phyloP scores from a whole-genome alignment of 1,284 basidiomycete species.

The Boletus holoroseus region DNA sequence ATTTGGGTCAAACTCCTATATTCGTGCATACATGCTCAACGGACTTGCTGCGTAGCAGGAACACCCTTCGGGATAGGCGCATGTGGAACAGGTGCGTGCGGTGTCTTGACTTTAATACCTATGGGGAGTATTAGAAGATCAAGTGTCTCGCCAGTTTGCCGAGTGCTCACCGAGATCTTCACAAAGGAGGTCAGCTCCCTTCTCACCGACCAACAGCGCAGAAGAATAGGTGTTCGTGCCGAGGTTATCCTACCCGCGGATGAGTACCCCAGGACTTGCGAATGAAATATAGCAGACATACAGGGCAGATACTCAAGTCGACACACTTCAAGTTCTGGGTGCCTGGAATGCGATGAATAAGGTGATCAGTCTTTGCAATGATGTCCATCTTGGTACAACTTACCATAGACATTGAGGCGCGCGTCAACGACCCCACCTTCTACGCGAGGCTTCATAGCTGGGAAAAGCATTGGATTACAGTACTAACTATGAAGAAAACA shows the following conservation, averaged over 20 bases:
- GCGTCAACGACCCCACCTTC: conserved; percentile 74
- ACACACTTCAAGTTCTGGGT: conserved; percentile 57
- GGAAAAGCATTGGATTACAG: background rate
- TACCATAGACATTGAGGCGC: conserved; percentile 62
- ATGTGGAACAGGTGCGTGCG: conserved; percentile 67
- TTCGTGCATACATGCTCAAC: conserved; percentile 2
- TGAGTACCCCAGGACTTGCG: background rate
- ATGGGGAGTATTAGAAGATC: conserved; percentile 1
- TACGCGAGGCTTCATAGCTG: conserved; percentile 68
- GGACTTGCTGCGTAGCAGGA: conserved; percentile 45
- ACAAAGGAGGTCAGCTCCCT: conserved; percentile 56
- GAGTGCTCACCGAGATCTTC: conserved; percentile 55
- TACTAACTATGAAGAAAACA: background rate
- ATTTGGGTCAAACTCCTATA: no score
- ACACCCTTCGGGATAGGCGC: conserved; percentile 55
- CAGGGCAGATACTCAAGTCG: conserved; percentile 65
- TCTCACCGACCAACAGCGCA: conserved; percentile 63
- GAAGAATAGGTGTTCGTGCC: conserved; percentile 71
- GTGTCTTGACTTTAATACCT: conserved; percentile 58
- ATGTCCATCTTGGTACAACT: background rate
- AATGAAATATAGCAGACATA: conserved; percentile 30
- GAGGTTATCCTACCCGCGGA: conserved; percentile 50
- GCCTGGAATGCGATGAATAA: conserved; percentile 16
- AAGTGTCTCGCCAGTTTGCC: background rate
- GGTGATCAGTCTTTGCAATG: background rate